phyloP scores from a whole-genome alignment of 2,329 filamentous ascomycete species.

The Plenodomus tracheiphilus region DNA sequence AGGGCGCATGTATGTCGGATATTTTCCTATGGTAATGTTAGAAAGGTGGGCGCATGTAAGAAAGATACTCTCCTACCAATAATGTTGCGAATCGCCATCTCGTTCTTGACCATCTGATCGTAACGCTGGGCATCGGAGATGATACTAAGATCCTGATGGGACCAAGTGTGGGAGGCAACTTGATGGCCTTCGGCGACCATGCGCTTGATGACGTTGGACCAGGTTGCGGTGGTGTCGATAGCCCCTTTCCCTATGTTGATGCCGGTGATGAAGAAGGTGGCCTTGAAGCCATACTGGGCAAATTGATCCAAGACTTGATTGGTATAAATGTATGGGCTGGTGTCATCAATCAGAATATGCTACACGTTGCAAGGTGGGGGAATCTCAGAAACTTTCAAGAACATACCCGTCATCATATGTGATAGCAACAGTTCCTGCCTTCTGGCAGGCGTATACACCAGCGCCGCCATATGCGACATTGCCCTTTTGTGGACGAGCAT shows the following conservation, averaged over 20 bases:
- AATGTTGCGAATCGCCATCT: conserved; percentile 60
- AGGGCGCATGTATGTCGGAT: conserved; percentile 59
- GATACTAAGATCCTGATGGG: conserved; percentile 53
- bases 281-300: conserved; percentile 59
- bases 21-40: too few relatives aligned
- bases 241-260: conserved; percentile 60
- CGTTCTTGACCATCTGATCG: conserved; percentile 57
- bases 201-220: conserved; percentile 57
- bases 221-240: conserved; percentile 55
- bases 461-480: conserved; percentile 59
- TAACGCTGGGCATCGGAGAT: conserved; percentile 50
- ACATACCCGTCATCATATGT: conserved; percentile 67
- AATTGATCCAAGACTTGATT: conserved; percentile 64
- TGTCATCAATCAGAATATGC: background rate
- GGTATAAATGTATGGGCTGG: conserved; percentile 61
- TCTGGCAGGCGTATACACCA: conserved; percentile 58
- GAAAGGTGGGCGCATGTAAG: conserved; percentile 51
- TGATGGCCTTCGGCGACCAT: conserved; percentile 62
- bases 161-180: conserved; percentile 62
- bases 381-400: too few relatives aligned
- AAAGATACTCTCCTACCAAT: conserved; percentile 59
- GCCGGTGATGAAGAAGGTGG: conserved; percentile 69
- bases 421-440: conserved; percentile 63
- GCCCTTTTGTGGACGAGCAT: conserved; percentile 59
- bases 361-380: too few relatives aligned